Evolutionary conservation across 1,284 basidiomycete species (phyloP), one percentile per base, ranked within the genome.

Genomic region (Vanrija sp.): DNA sequence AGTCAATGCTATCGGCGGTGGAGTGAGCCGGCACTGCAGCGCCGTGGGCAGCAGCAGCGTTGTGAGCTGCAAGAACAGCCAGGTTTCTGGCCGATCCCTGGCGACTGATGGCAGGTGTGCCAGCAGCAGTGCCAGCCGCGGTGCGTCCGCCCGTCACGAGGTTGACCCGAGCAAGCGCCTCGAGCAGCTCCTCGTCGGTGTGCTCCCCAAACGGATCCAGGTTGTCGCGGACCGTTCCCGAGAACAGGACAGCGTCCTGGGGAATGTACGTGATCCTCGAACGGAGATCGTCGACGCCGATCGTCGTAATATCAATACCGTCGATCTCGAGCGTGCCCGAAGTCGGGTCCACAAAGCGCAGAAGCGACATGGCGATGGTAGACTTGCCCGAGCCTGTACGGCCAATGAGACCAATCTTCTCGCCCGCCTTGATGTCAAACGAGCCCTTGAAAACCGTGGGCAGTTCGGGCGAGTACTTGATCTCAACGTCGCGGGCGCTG

Each of bases 191-290:
- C 14, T 79, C 79, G 61, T 97, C 93, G 0, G 83, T 83, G 64
- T 93, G 85, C 62, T 94, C 89, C 45, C 79, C 75, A 77, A 92
- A 93, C 0, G 89, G 92, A 76, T 96, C 92, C 4, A 95, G 72
- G 61, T 94, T 94, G 19, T 90, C 87, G 18, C 89, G 79, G 22
- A 95, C 77, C 0, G 88, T 92, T 0, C 92, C 90, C 0, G 86
- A 88, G 78, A 96, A 95, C 3, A 95, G 77, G 0, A 90, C 85
- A 2, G 89, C 86, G 58, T 92, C 78, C 64, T 79, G 78, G 3
- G 77, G 76, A 23, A 79, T 78, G 47, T 78, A 76, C 3, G 76
- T 77, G 45, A 79, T 71, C 6, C 72, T 60, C 2, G 70, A 71
- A 15, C 78, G 71, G 31, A 96, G 71, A 71, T 94, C 90, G 67